phyloP scores from a whole-genome alignment of 2,329 filamentous ascomycete species.

The Fonsecaea erecta region DNA sequence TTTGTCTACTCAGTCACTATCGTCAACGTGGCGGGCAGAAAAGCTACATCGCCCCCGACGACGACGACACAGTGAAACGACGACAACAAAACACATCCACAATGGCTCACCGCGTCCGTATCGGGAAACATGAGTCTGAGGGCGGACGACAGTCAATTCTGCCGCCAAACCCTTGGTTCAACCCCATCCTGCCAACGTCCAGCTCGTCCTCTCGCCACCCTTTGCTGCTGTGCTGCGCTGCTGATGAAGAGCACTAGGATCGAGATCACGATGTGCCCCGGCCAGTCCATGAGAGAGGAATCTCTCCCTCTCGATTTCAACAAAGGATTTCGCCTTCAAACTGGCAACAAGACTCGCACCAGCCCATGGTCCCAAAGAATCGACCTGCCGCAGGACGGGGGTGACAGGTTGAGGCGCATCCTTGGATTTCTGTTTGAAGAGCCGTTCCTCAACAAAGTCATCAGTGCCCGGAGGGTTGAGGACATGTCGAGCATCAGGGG shows the following conservation, averaged over 20 bases:
- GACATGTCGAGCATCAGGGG: conserved; percentile 34
- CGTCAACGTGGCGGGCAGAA: neutral
- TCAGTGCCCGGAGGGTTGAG: conserved; percentile 53
- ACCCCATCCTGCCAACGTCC: conserved; percentile 55
- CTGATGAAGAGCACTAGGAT: conserved; percentile 46
- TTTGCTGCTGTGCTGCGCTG: conserved; percentile 40
- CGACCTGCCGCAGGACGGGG: conserved; percentile 57
- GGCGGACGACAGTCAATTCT: neutral
- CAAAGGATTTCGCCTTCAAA: conserved; percentile 63
- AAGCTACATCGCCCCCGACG: neutral
- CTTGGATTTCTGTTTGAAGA: conserved; percentile 56
- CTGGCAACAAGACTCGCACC: conserved; percentile 66
- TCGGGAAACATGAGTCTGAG: neutral
- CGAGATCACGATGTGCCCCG: conserved; percentile 51
- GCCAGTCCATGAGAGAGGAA: conserved; percentile 59
- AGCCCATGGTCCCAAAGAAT: conserved; percentile 67
- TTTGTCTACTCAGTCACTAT: neutral
- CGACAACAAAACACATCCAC: neutral
- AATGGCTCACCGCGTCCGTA: neutral
- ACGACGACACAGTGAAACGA: conserved; percentile 3
- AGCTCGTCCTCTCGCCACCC: conserved; percentile 53
- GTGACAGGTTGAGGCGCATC: conserved; percentile 45
- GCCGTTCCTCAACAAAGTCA: conserved; percentile 64
- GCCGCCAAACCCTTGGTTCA: conserved; percentile 35
- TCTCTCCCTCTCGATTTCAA: conserved; percentile 68